A percentile compares a stretch with the other conserved stretches of the same genome.
These are phyloP conservation scores for Populus euphratica DNA, from an alignment of 345 rosid genomes.

Conservation along the genomic window DNA sequence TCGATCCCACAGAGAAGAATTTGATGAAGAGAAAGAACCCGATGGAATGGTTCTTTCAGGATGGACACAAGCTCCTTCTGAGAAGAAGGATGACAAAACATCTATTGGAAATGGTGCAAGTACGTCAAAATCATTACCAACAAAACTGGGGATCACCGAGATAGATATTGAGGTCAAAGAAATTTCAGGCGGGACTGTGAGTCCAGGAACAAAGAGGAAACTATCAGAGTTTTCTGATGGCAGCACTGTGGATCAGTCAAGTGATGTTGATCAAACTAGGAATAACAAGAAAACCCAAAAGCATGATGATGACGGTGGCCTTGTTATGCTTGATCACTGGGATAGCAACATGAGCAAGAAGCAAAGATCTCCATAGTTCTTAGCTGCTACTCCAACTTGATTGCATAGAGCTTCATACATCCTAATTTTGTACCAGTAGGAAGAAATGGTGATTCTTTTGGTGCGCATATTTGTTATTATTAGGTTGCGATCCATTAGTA, in stretches of 20 bases:
- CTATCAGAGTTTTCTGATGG: slow-evolving; percentile 23
- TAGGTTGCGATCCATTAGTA: slow-evolving; percentile 6
- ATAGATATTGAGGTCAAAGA: slow-evolving; percentile 27
- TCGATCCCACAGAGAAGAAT: slow-evolving; percentile 59
- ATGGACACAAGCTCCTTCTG: slow-evolving; percentile 62
- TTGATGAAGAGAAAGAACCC: slow-evolving; percentile 93
- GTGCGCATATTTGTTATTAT: slow-evolving; percentile 19
- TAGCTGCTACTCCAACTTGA: slow-evolving; percentile 1
- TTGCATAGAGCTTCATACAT: slow-evolving; percentile 23
- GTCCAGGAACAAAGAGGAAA: slow-evolving; percentile 60
- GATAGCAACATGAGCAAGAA: slow-evolving; percentile 38
- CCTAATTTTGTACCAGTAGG: slow-evolving; percentile 49
- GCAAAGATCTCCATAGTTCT: slow-evolving; percentile 41
- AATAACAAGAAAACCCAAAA: slow-evolving; percentile 41
- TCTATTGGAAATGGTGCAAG: slow-evolving; percentile 47
- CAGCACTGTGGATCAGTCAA: slow-evolving; percentile 16
- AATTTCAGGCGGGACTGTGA: slow-evolving; percentile 32
- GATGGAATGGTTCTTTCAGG: slow-evolving; percentile 94
- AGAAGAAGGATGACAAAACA: slow-evolving; percentile 36
- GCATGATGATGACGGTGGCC: slow-evolving; percentile 52
- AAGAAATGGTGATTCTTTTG: slow-evolving; percentile 49
- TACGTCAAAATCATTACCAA: slow-evolving; percentile 42
- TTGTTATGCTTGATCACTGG: slow-evolving; percentile 39
- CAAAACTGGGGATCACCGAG: slow-evolving; percentile 18
- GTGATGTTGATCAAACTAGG: slow-evolving; percentile 23